Percentiles rank a stretch among this genome's conserved stretches.
Conservation (phyloP, 768 basidiomycete genomes). For the Naganishia vishniacii region DNA sequence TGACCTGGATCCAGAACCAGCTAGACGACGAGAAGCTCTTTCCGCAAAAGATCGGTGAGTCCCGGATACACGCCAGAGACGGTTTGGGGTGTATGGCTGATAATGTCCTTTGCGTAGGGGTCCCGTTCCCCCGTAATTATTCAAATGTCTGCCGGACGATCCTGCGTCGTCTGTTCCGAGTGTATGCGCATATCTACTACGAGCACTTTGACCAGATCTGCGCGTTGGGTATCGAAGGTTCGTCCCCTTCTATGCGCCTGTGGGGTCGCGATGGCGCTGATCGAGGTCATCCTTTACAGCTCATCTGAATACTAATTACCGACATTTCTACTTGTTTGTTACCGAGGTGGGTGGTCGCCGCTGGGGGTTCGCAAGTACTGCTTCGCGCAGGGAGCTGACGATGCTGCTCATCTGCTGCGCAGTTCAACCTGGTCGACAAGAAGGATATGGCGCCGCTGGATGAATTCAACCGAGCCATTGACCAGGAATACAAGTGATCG, state of each 20-base stretch:
- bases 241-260: slow-evolving; percentile 27
- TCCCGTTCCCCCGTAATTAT: slow-evolving; percentile 85
- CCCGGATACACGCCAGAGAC: too few relatives aligned
- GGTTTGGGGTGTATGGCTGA: too few relatives aligned
- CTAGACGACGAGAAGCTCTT: slow-evolving; percentile 89
- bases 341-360: slow-evolving; percentile 71
- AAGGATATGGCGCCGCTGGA: slow-evolving; percentile 66
- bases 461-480: slow-evolving; percentile 73
- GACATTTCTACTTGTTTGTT: slow-evolving; percentile 95
- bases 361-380: neutral
- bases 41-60: slow-evolving; percentile 84
- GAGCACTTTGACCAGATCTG: slow-evolving; percentile 99
- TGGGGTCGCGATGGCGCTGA: neutral
- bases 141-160: slow-evolving; percentile 86
- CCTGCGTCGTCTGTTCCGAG: slow-evolving; percentile 83
- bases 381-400: too few relatives aligned
- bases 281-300: slow-evolving; percentile 53
- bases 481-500: slow-evolving; percentile 44
- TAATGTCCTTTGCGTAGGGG: slow-evolving; percentile 55
- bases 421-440: slow-evolving; percentile 60
- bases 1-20: slow-evolving; percentile 95
- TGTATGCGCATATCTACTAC: slow-evolving; percentile 98
- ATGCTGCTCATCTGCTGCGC: neutral
- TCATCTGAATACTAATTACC: slow-evolving; percentile 95
- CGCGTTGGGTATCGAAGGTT: slow-evolving; percentile 95